These are phyloP conservation scores for Xylaria sp. DNA, from an alignment of 2,329 filamentous ascomycete species.

Conservation along the genomic window DNA sequence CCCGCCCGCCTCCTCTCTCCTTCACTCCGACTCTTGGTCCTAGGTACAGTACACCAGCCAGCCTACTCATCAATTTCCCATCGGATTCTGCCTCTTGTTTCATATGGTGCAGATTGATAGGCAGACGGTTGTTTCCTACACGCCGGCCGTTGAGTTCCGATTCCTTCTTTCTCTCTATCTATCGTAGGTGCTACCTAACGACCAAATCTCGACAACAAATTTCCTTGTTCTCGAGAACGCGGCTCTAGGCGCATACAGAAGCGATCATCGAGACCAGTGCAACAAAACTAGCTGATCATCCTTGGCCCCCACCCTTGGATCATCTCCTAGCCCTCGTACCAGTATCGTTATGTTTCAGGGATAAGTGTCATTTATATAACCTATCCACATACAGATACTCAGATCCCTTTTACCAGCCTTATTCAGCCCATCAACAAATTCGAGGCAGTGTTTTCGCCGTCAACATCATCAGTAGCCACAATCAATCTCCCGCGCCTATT, in stretches of 20 bases:
- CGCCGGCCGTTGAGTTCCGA: not conserved
- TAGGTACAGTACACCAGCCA: not conserved
- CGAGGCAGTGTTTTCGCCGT: not conserved
- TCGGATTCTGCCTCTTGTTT: constrained; percentile 1
- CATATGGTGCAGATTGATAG: not conserved
- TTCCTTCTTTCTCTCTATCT: not conserved
- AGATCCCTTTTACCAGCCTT: constrained; percentile 12
- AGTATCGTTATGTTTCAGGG: constrained; percentile 30
- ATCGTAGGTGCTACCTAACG: not conserved
- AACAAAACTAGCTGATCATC: constrained; percentile 21
- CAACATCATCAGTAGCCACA: constrained; percentile 1
- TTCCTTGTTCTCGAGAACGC: constrained; percentile 1
- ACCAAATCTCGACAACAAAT: constrained; percentile 1
- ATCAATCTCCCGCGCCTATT: not conserved
- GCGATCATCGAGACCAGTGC: constrained; percentile 31
- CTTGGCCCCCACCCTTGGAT: constrained; percentile 32
- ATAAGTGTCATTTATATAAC: constrained; percentile 19
- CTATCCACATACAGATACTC: not conserved
- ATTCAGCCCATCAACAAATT: constrained; percentile 1
- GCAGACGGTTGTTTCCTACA: not conserved
- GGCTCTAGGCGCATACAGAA: constrained; percentile 21
- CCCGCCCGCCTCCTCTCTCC: constrained; percentile 1
- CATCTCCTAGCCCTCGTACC: constrained; percentile 32
- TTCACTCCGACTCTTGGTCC: constrained; percentile 1
- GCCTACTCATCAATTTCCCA: constrained; percentile 6